These are phyloP conservation scores for Pisolithus thermaeus DNA, from an alignment of 1,284 basidiomycete genomes.

Conservation along the genomic window DNA sequence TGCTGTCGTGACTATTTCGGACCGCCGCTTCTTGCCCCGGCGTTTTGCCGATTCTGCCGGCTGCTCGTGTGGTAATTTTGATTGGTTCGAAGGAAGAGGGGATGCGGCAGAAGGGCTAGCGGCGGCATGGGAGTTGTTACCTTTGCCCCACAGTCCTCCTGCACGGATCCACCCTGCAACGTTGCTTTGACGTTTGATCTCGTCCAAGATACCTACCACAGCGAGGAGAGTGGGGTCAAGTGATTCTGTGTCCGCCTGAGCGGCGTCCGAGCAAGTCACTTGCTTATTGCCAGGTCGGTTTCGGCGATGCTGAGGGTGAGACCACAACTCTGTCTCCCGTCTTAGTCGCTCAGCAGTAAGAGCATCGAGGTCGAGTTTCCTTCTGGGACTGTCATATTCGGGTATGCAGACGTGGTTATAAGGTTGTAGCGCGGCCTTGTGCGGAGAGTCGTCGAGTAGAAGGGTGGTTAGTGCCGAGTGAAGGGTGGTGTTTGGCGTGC, in stretches of 20 bases:
- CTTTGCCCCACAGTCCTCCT: constrained; percentile 45
- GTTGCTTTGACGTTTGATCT: constrained; percentile 52
- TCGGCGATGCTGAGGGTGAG: background rate
- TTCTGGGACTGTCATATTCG: constrained; percentile 52
- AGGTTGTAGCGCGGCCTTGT: constrained; percentile 75
- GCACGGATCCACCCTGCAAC: constrained; percentile 62
- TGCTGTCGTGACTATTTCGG: background rate
- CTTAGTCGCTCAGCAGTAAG: constrained; percentile 9
- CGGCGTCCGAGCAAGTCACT: background rate
- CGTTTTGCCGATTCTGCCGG: background rate
- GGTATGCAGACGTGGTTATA: constrained; percentile 73
- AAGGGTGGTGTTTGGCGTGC: background rate
- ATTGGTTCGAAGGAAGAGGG: background rate
- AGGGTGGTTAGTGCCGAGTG: constrained; percentile 69
- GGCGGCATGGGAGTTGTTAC: constrained; percentile 2
- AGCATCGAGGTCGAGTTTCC: constrained; percentile 40
- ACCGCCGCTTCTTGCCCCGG: background rate
- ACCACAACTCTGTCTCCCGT: constrained; percentile 6
- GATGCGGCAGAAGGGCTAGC: background rate
- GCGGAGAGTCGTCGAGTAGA: constrained; percentile 75
- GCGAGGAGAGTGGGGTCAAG: constrained; percentile 63
- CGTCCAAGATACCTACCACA: constrained; percentile 67
- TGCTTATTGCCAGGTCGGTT: no score
- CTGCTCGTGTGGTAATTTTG: no score
- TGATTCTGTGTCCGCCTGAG: constrained; percentile 13